These are phyloP conservation scores for Venturiaceae sp. DNA, from an alignment of 2,329 filamentous ascomycete species.

Conservation along the genomic window DNA sequence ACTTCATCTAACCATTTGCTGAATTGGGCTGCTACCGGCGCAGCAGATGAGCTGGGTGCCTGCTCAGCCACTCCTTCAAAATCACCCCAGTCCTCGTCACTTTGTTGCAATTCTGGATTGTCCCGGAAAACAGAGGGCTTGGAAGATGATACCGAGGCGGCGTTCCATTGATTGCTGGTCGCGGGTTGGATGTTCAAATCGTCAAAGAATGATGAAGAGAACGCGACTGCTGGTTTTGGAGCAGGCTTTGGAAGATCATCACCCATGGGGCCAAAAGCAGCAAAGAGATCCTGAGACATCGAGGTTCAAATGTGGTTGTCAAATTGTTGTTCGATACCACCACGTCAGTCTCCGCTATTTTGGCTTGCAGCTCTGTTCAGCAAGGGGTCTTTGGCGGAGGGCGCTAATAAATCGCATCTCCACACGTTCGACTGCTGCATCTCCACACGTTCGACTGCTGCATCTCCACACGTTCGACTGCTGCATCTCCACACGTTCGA, in stretches of 20 bases:
- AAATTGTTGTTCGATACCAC: background rate
- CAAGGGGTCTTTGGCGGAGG: too few relatives aligned
- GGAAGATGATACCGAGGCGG: background rate
- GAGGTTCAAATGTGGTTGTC: background rate
- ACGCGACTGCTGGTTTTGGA: background rate
- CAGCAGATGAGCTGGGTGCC: constrained; percentile 3
- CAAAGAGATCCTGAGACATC: constrained; percentile 10
- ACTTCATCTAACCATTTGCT: constrained; percentile 1
- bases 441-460: too few relatives aligned
- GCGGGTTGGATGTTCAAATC: background rate
- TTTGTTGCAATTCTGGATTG: background rate
- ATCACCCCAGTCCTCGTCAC: constrained; percentile 30
- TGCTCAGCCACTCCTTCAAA: constrained; percentile 23
- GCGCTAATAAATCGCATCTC: too few relatives aligned
- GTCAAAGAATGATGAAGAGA: constrained; percentile 6
- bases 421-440: too few relatives aligned
- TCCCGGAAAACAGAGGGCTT: background rate
- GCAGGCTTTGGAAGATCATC: background rate
- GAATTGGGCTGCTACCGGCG: background rate
- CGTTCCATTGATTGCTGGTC: background rate
- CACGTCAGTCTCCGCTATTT: background rate
- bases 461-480: too few relatives aligned
- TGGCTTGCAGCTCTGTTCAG: too few relatives aligned
- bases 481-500: too few relatives aligned
- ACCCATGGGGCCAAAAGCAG: constrained; percentile 2